A percentile compares a stretch with the other conserved stretches of the same genome.
phyloP scores from a whole-genome alignment of 805 yeast genomes.

The Candida tallmaniae region DNA sequence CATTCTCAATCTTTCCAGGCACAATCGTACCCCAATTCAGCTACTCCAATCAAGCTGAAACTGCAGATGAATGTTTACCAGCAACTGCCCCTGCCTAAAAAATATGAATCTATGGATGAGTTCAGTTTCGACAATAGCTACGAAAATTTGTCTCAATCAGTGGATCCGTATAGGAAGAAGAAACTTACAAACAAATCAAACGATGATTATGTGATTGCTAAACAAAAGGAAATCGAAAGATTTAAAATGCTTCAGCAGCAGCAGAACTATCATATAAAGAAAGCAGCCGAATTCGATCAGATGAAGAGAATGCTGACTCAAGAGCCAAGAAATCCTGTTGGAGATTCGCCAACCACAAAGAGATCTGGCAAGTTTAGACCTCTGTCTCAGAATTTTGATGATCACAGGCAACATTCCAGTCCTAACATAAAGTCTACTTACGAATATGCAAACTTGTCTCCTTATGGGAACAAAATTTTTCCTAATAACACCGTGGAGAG shows the following conservation, averaged over 20 bases:
- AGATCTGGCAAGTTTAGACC: conserved; percentile 13
- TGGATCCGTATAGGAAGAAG: conserved; percentile 7
- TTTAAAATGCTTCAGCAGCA: conserved; percentile 28
- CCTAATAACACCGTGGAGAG: conserved; percentile 22
- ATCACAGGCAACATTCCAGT: conserved; percentile 11
- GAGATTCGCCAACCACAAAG: conserved; percentile 9
- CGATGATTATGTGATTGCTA: conserved; percentile 17
- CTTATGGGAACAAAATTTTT: conserved; percentile 11
- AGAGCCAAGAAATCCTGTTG: conserved; percentile 12
- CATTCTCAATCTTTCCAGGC: not conserved
- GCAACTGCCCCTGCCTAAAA: conserved; percentile 12
- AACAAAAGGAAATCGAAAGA: conserved; percentile 27
- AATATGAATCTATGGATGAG: conserved; percentile 11
- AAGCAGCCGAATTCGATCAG: conserved; percentile 9
- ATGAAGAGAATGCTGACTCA: conserved; percentile 12
- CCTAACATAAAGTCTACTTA: conserved; percentile 11
- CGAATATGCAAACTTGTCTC: conserved; percentile 2
- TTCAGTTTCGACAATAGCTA: conserved; percentile 22
- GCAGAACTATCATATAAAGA: conserved; percentile 24
- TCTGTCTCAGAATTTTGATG: conserved; percentile 13
- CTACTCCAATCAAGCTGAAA: conserved; percentile 13
- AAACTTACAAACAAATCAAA: conserved; percentile 1
- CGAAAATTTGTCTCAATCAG: conserved; percentile 14
- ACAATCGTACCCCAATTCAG: conserved; percentile 5
- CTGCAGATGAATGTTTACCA: not conserved